These are phyloP conservation scores for Solanum microdontum DNA, from an alignment of 257 asterid genomes.

Conservation along the genomic window DNA sequence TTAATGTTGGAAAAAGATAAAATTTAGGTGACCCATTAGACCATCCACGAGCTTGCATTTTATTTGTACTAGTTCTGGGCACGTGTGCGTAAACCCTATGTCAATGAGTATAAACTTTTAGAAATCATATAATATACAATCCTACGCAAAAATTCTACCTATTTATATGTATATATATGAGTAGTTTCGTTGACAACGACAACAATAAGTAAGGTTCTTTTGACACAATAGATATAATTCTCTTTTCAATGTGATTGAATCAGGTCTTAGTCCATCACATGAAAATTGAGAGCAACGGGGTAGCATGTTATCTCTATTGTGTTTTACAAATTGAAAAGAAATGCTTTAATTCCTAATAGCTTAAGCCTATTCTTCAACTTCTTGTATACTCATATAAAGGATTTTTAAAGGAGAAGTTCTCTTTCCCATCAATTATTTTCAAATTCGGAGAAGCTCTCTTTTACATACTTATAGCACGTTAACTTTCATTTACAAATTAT, in stretches of 20 bases:
- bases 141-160: background rate
- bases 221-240: background rate
- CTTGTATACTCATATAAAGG: background rate
- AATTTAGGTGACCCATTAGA: background rate
- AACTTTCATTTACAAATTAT: background rate
- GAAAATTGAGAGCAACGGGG: background rate
- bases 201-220: background rate
- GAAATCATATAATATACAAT: background rate
- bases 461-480: background rate
- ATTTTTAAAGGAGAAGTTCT: background rate
- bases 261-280: background rate
- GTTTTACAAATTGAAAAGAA: background rate
- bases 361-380: background rate
- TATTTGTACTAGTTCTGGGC: background rate
- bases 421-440: background rate
- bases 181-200: background rate
- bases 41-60: background rate
- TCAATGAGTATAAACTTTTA: background rate
- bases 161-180: background rate
- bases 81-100: background rate
- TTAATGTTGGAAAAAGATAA: background rate
- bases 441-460: background rate
- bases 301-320: background rate
- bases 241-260: background rate
- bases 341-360: background rate